Percentiles rank a stretch among this genome's conserved stretches.
Evolutionary conservation across 2,329 filamentous ascomycete species (phyloP).

Genomic region (Aspergillus alliaceus): DNA sequence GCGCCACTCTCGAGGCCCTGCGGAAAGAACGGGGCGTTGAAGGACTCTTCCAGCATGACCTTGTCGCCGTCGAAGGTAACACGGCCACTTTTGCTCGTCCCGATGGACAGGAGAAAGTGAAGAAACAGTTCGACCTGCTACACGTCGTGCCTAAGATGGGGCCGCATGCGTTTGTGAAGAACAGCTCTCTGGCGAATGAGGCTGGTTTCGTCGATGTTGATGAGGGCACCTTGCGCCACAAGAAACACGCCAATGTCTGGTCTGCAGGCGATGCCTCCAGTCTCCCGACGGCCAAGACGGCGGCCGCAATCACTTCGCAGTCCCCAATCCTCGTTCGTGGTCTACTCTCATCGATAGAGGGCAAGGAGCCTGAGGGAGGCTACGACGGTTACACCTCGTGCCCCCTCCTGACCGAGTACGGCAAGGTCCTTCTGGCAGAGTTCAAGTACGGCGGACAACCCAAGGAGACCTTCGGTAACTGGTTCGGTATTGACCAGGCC

Average conservation of each 20-base stretch:
- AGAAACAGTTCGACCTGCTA: conserved; percentile 54
- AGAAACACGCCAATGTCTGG: conserved; percentile 59
- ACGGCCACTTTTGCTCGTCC: conserved; percentile 52
- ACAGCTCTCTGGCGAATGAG: conserved; percentile 55
- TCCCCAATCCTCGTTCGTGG: conserved; percentile 54
- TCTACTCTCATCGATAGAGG: conserved; percentile 47
- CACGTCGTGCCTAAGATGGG: conserved; percentile 63
- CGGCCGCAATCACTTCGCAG: conserved; percentile 54
- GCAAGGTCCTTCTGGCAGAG: conserved; percentile 64
- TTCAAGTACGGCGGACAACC: conserved; percentile 65
- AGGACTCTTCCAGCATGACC: conserved; percentile 59
- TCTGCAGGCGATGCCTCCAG: conserved; percentile 61
- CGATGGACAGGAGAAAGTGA: conserved; percentile 47
- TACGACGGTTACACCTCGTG: conserved; percentile 61
- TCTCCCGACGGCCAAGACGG: conserved; percentile 59
- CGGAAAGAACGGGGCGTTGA: conserved; percentile 57
- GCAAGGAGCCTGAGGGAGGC: conserved; percentile 43
- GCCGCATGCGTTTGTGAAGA: conserved; percentile 55
- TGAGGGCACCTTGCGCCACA: conserved; percentile 53
- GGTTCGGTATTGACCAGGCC: conserved; percentile 59
- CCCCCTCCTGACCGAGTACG: conserved; percentile 57
- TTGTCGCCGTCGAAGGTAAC: conserved; percentile 55
- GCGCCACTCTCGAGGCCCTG: conserved; percentile 53
- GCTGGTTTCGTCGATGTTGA: conserved; percentile 61
- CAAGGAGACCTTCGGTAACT: conserved; percentile 62